Evolutionary conservation across 208 protist genomes (phyloP).

Genomic region (Endotrypanum monterogeii): DNA sequence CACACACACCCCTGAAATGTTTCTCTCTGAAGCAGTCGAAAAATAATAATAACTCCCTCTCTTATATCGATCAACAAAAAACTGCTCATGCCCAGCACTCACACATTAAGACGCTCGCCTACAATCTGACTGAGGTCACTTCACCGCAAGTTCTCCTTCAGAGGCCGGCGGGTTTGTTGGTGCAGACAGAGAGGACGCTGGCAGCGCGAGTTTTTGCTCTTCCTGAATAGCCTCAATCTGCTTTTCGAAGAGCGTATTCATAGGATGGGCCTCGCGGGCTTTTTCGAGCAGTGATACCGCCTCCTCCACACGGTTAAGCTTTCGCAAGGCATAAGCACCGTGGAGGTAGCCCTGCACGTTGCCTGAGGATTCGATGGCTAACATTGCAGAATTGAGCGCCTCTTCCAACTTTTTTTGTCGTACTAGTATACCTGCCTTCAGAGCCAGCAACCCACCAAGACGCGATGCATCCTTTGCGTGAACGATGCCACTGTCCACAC

Average conservation of each 20-base stretch:
- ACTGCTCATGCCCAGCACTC: background rate
- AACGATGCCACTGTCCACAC: slow-evolving; percentile 66
- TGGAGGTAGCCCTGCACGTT: slow-evolving; percentile 89
- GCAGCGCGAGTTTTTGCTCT: slow-evolving; percentile 43
- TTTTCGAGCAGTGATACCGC: slow-evolving; percentile 62
- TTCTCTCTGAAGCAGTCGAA: background rate
- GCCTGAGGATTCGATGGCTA: slow-evolving; percentile 62
- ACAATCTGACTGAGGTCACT: background rate
- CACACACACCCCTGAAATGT: background rate
- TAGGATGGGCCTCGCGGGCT: slow-evolving; percentile 69
- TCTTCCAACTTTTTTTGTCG: slow-evolving; percentile 75
- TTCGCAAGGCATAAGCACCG: slow-evolving; percentile 68
- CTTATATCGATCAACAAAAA: background rate
- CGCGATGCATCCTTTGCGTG: slow-evolving; percentile 69
- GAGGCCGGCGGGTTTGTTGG: background rate
- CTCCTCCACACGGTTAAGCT: slow-evolving; percentile 54
- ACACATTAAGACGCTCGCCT: background rate
- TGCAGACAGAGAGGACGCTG: slow-evolving; percentile 8
- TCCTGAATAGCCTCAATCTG: slow-evolving; percentile 56
- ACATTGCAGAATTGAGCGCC: slow-evolving; percentile 53
- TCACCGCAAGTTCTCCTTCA: background rate
- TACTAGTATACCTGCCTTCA: slow-evolving; percentile 81
- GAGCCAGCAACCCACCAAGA: slow-evolving; percentile 71
- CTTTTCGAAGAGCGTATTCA: slow-evolving; percentile 53
- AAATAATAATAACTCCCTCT: background rate